Base-by-base conservation (phyloP, 164 flowering plant genomes). In the Aristolochia fimbriata region DNA sequence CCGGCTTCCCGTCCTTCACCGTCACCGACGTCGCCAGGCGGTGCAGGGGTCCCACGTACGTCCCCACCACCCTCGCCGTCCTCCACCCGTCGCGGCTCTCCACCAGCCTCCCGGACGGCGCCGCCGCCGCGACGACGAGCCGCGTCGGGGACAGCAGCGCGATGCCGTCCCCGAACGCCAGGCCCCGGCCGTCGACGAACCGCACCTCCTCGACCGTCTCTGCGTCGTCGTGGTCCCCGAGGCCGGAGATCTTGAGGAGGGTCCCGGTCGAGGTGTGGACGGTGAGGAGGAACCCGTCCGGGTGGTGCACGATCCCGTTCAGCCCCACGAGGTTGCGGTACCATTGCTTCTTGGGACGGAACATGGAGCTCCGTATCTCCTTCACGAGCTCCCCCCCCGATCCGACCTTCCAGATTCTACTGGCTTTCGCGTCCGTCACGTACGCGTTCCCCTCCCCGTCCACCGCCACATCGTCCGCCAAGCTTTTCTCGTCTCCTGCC, bases 301-400 rank as follows among this genome's bases (percentile, higher is more conserved):
- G 97, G 61, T 89, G 97, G 81, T 84, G 84, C 13, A 84, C 89
- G 10, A 93, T 83, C 6, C 96, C 98, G 56, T 89, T 92, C 4
- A 89, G 82, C 11, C 74, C 82, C 15, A 86, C 73, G 50, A 87
- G 47, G 70, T 69, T 76, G 30, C 71, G 74, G 77, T 93, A 82
- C 98, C 98, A 93, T 59, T 80, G 80, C 59, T 81, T 79, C 47
- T 55, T 66, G 1, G 77, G 65, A 21, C 55, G 68, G 74, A 93
- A 93, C n/a, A 84, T 71, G 2, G 88, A 86, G 71, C 74, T 82
- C 55, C 53, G 70, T 21, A 89, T 80, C 63, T 68, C 62, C 13
- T 78, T 70, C 9, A 71, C 33, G 49, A 83, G 23, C 62, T 81
- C 70, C 0, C 98, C 98, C 14, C 74, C 59, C 15, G 48, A 72